Base-by-base conservation (phyloP, 768 basidiomycete species). In the Kwoniella dejecticola region DNA sequence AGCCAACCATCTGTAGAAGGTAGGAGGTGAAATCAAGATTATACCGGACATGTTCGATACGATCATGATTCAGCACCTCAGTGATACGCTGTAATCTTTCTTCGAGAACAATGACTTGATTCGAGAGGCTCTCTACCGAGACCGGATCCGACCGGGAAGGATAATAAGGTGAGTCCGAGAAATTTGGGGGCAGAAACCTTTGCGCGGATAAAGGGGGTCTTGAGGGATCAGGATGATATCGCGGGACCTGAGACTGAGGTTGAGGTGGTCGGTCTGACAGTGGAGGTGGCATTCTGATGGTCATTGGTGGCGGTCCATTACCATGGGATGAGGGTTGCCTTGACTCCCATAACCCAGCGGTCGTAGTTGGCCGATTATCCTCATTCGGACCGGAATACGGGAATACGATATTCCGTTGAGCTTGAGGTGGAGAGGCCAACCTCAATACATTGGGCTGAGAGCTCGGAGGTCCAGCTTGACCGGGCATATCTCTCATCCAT, bases 401-500 rank as follows among this genome's bases (percentile, higher is more conserved):
- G 26, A 15, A 53, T 2, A 30, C 19, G 13, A 50, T 50, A 50
- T 31, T 50, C 27, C 29, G 13, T 26, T 24, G 21, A 11, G 11
- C 19, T 31, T 50, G 48, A 31, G 48, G 48, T 31, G 48, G 48
- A 6, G 48, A 50, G n/a, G 48, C 26, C 19, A 50, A 23, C 33
- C 48, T 30, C 29, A 50, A 30, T 41, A 55, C 52, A 30, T 24
- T 26, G 42, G 24, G 55, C 30, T 29, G 52, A 40, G 46, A 60
- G 29, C 13, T 24, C 12, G 5, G 48, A 36, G 46, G 46, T 44
- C 58, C 31, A 19, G 54, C 24, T 31, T 42, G 41, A 6, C 41
- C 41, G 5, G 38, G 52, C 26, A 21, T 31, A 11, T 69, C 68
- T 23, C 55, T 38, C 73, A 75, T 75, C 73, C 73, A 75, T 1